Evolutionary conservation across 148 eudicot genomes (phyloP), one percentile per base, ranked within the genome.

Genomic region (Nepenthes gracilis): DNA sequence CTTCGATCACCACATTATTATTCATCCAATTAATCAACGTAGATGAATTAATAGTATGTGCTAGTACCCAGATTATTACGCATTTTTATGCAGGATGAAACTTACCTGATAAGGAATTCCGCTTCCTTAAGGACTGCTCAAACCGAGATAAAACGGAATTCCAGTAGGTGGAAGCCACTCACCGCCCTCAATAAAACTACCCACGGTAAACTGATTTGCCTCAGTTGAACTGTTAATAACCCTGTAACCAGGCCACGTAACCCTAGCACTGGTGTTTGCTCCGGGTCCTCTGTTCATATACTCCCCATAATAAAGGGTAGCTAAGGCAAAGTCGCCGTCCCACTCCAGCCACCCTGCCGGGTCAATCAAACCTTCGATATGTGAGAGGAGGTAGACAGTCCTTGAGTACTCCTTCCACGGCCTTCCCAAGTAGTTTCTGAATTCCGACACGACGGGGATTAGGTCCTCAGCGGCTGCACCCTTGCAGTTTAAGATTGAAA

Each of bases 281-380:
- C 97, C 93, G 0, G 82, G 71, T 1, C 97, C 97, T 50, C 72
- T 66, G 59, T 91, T 91, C 61, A 14, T 71, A 60, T 87, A 85
- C 81, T 91, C 97, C 0, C 88, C 85, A 33, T 91, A 91, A 12
- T 67, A 85, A 1, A 85, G 75, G 1, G 96, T 91, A 0, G 33
- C 56, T 14, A 91, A 64, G 0, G 87, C 96, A 57, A 91, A 91
- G 13, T 65, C 71, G 2, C 87, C 96, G 0, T 49, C 1, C 97
- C 97, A 87, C 66, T 83, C 96, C 15, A 83, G 58, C 87, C 89
- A 91, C 2, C 97, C 97, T 0, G 69, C 77, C 0, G 93, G 97
- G 2, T 81, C 74, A 33, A 91, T 67, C 11, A 81, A 62, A 35
- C 75, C 76, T 2, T 75, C 88, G 1, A 91, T 81, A 1, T 85